Evolutionary conservation across 2,329 filamentous ascomycete species (phyloP), one percentile per base, ranked within the genome.

Genomic region (Fusarium pilosicola): DNA sequence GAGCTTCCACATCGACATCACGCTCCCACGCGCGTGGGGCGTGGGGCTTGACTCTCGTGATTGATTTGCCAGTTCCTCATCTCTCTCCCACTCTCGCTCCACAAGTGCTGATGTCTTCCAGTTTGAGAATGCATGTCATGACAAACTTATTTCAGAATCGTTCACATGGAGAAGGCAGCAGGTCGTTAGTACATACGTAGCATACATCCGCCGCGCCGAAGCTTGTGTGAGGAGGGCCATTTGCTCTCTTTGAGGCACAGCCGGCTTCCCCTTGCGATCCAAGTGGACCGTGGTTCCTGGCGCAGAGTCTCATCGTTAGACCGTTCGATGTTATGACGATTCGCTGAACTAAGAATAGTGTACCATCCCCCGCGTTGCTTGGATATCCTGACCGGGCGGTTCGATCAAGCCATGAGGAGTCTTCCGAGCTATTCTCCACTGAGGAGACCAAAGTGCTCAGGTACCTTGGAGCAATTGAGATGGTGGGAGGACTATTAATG

Each of bases 61-160:
- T 71, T 78, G 76, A 78, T 78, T 78, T 78, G 76, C 75, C 68
- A 75, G 59, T 39, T 68, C 18, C 58, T 64, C 67, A n/a, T 26
- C 59, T 48, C 48, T 74, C 76, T 78, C 76, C 76, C 76, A 77
- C 76, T 74, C 73, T 77, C 76, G 64, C 72, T 78, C 76, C 76
- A 76, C 76, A 76, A 71, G 65, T 62, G 75, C 76, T 78, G 76
- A 78, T 78, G 75, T 55, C 64, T 62, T 51, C 54, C 65, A 74
- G 62, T 67, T 68, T 68, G 48, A 61, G 59, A 70, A 63, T 74
- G 68, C 72, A 77, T 67, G 34, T 39, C 76, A 78, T 78, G 76
- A 78, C 76, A 78, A 78, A 78, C 76, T 69, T 69, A 76, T 75
- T 78, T 76, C 67, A 68, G 71, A 78, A 74, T 65, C 49, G 65